These are phyloP conservation scores for Calonectria fujianensis DNA, from an alignment of 2,329 filamentous ascomycete genomes.

Conservation along the genomic window DNA sequence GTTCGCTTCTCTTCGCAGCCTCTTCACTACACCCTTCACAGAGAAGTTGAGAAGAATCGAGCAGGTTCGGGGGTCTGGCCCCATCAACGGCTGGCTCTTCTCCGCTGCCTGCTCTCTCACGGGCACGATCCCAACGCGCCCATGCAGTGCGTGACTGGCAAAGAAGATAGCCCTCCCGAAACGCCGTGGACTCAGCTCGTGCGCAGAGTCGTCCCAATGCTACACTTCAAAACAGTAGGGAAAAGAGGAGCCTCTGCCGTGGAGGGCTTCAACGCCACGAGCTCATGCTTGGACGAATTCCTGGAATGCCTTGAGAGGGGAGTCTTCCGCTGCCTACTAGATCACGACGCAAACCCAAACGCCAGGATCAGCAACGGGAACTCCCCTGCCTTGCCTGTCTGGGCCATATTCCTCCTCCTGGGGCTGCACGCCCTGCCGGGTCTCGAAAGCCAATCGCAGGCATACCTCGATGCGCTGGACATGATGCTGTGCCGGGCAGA, in stretches of 20 bases:
- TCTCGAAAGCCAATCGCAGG: not conserved
- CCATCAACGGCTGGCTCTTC: not conserved
- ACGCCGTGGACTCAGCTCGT: slow-evolving; percentile 20
- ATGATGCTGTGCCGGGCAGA: slow-evolving; percentile 14
- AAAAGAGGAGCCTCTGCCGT: not conserved
- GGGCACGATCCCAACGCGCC: slow-evolving; percentile 17
- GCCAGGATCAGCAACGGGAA: not conserved
- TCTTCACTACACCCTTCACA: slow-evolving; percentile 4
- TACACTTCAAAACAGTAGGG: not conserved
- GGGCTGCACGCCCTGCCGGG: not conserved
- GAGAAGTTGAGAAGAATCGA: slow-evolving; percentile 11
- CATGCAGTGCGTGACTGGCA: not conserved
- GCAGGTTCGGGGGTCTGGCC: not conserved
- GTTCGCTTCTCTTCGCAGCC: slow-evolving; percentile 4
- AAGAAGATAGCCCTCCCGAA: not conserved
- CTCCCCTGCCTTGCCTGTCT: not conserved
- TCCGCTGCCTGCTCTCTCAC: slow-evolving; percentile 10
- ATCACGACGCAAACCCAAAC: slow-evolving; percentile 11
- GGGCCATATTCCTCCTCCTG: slow-evolving; percentile 16
- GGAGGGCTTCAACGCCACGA: not conserved
- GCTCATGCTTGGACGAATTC: not conserved
- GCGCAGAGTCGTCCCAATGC: not conserved
- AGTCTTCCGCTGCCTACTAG: not conserved
- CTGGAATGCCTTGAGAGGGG: slow-evolving; percentile 15
- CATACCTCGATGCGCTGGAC: slow-evolving; percentile 6